Base-by-base conservation (phyloP, 129 eudicot genomes). In the Escallonia herrerae region DNA sequence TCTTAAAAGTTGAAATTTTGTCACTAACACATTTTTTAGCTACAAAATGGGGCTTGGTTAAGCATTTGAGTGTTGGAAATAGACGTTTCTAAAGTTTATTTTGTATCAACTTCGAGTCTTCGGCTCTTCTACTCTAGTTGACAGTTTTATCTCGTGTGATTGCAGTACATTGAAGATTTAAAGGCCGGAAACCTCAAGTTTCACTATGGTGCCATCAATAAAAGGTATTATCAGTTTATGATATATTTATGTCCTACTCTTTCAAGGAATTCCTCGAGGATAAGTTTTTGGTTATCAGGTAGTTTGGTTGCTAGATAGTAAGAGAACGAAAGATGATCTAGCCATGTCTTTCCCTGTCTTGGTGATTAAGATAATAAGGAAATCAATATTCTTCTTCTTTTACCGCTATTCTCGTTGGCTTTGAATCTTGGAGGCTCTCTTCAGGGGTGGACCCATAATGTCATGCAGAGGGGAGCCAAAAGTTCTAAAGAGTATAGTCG, bases 191-290 rank as follows among this genome's bases (percentile, higher is more conserved):
- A 67, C 58, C 87, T 91, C 3, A 88, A 73, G 79, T 93, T 85
- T 75, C 98, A 93, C 75, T 93, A 93, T 44, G 98, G 96, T 72
- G 76, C 86, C 70, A 93, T 93, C 67, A 88, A 86, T 72, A 93
- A 88, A 78, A 79, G 98, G 98, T 88, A 72, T 53, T 74, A 40
- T 22, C 22, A 48, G 14, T 33, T 56, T 14, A 44, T 43, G 6
- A 5, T 48, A 11, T n/a, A 11, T 4, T 51, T 51, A 51, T 51
- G 12, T 51, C 0, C 56, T 51, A 11, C n/a, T 6, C 3, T 6
- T 51, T 3, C 12, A 51, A 6, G n/a, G 8, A 51, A 51, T 6
- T 51, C n/a, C n/a, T 51, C 12, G n/a, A 51, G n/a, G n/a, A 51
- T 51, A 11, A 6, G 3, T 51, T 7, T 8, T 8, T 6, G 13